phyloP scores from a whole-genome alignment of 306 rosid genomes.

The Rubus idaeus region DNA sequence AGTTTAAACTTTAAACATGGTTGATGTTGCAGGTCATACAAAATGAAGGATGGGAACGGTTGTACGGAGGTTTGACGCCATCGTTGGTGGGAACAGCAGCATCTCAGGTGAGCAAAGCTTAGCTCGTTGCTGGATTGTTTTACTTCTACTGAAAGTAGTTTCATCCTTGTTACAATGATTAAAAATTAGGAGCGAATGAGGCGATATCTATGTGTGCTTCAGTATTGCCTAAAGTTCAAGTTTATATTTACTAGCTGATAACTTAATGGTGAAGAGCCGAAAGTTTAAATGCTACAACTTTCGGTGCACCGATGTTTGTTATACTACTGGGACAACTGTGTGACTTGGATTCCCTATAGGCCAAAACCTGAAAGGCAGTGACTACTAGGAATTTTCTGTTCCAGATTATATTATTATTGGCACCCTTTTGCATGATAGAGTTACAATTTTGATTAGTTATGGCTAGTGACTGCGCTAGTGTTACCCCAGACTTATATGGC shows the following conservation, averaged over 20 bases:
- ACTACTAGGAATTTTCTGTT: neutral
- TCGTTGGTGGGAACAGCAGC: slow-evolving; percentile 85
- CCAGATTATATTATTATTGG: neutral
- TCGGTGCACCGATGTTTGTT: neutral
- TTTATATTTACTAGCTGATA: slow-evolving; percentile 4
- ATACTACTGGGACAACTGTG: neutral
- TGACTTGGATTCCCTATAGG: neutral
- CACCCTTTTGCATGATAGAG: neutral
- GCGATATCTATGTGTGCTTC: neutral
- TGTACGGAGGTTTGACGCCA: slow-evolving; percentile 87
- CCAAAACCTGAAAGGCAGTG: neutral
- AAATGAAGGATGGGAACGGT: slow-evolving; percentile 86
- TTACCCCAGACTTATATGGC: neutral
- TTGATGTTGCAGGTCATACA: slow-evolving; percentile 60
- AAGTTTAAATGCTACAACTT: neutral
- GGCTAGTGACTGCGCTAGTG: neutral
- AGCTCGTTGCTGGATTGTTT: slow-evolving; percentile 19
- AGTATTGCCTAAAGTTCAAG: neutral
- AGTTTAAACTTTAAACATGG: neutral
- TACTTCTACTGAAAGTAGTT: neutral
- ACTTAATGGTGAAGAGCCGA: neutral
- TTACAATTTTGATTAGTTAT: neutral
- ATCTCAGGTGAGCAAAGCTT: slow-evolving; percentile 74
- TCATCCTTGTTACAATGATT: neutral
- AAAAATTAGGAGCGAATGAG: neutral